phyloP scores from a whole-genome alignment of 495 filamentous ascomycete genomes.

The Xanthoparmelia taractica region DNA sequence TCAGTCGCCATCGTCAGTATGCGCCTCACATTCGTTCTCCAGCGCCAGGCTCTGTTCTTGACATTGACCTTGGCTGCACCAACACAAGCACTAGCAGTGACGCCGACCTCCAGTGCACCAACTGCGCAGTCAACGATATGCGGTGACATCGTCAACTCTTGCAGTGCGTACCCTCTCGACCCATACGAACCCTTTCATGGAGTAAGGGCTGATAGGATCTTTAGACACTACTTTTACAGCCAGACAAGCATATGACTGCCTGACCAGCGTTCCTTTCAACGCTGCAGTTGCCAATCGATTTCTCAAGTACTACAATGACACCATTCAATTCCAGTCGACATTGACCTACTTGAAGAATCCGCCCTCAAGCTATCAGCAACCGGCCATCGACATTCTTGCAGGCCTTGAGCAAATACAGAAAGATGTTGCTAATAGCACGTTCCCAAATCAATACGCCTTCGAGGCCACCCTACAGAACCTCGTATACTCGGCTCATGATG shows the following conservation, averaged over 20 bases:
- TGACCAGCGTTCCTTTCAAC: conserved; percentile 49
- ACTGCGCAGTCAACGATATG: conserved; percentile 14
- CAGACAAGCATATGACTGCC: conserved; percentile 41
- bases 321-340: conserved; percentile 50
- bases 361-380: conserved; percentile 46
- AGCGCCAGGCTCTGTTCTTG: neutral
- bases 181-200: too few relatives aligned
- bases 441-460: conserved; percentile 44
- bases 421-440: conserved; percentile 32
- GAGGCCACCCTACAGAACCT: conserved; percentile 40
- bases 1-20: neutral
- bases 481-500: conserved; percentile 38
- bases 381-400: conserved; percentile 42
- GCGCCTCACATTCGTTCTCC: conserved; percentile 1
- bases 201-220: too few relatives aligned
- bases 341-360: conserved; percentile 49
- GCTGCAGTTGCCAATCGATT: conserved; percentile 41
- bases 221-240: conserved; percentile 29
- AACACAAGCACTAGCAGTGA: too few relatives aligned
- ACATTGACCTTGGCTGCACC: conserved; percentile 8
- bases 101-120: conserved; percentile 5
- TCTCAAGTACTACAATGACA: conserved; percentile 46
- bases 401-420: conserved; percentile 38
- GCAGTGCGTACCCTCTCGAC: too few relatives aligned
- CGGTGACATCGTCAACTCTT: conserved; percentile 17